Evolutionary conservation across 371 early-diverging fungal species (phyloP).

Genomic region (Entomophthora muscae): DNA sequence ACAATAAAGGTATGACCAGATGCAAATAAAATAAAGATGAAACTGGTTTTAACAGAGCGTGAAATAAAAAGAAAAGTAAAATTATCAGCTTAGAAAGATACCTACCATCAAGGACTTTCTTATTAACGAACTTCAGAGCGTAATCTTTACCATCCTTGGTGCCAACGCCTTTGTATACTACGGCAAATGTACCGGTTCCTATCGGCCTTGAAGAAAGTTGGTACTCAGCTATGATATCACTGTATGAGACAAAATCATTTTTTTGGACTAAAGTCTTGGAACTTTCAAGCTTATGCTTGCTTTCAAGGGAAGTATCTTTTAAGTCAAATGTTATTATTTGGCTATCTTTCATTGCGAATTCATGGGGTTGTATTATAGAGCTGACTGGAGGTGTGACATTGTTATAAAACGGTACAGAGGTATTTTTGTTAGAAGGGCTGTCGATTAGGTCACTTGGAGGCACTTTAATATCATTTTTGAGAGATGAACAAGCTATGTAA

Average conservation of each 20-base stretch:
- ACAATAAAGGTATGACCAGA: background rate
- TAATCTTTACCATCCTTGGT: background rate
- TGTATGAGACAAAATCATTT: background rate
- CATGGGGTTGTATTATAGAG: no score
- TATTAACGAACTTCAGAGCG: constrained; percentile 1
- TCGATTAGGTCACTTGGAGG: no score
- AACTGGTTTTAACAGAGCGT: background rate
- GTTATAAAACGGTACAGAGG: no score
- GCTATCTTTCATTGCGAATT: no score
- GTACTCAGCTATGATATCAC: background rate
- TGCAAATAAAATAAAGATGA: background rate
- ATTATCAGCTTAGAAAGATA: background rate
- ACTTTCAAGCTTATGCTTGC: no score
- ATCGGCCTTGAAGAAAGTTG: background rate
- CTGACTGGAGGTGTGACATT: no score
- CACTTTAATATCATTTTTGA: no score
- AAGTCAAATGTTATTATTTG: no score
- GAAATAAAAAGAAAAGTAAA: background rate
- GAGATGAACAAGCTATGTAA: no score
- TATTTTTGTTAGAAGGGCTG: no score
- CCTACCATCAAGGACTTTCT: background rate
- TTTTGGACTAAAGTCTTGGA: background rate
- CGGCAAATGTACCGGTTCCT: constrained; percentile 1
- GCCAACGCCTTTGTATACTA: background rate
- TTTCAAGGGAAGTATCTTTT: no score